These are phyloP conservation scores for Talaromyces atroroseus DNA, from an alignment of 2,329 filamentous ascomycete genomes.

Conservation along the genomic window DNA sequence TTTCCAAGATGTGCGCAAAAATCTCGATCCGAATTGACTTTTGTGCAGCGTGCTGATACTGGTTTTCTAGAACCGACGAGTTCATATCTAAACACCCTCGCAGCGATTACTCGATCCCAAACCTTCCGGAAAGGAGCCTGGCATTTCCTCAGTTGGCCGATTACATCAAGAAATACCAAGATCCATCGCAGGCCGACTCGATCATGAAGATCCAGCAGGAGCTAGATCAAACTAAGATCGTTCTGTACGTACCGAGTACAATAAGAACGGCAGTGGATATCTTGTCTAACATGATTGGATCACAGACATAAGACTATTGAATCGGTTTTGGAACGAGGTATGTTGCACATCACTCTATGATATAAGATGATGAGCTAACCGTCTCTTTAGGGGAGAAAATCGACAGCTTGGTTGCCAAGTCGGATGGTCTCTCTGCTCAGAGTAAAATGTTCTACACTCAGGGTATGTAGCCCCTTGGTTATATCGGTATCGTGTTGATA, in stretches of 20 bases:
- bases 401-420: slow-evolving; percentile 88
- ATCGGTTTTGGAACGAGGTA: slow-evolving; percentile 61
- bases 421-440: slow-evolving; percentile 79
- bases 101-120: slow-evolving; percentile 57
- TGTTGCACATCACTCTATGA: background rate
- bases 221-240: slow-evolving; percentile 94
- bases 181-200: slow-evolving; percentile 81
- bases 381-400: slow-evolving; percentile 72
- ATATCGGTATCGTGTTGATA: background rate
- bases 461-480: slow-evolving; percentile 26
- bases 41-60: background rate
- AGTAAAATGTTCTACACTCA: slow-evolving; percentile 96
- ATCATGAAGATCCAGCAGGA: slow-evolving; percentile 96
- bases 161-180: slow-evolving; percentile 74
- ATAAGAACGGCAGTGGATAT: background rate
- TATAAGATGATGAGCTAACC: background rate
- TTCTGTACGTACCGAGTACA: slow-evolving; percentile 46
- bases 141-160: slow-evolving; percentile 70
- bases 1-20: slow-evolving; percentile 55
- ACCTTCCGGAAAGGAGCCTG: slow-evolving; percentile 44
- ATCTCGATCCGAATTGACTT: background rate
- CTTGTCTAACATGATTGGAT: background rate
- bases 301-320: slow-evolving; percentile 77
- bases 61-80: slow-evolving; percentile 62
- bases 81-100: slow-evolving; percentile 73